Conservation (phyloP, 495 filamentous ascomycete species). For the Aspergillus ellipticus region DNA sequence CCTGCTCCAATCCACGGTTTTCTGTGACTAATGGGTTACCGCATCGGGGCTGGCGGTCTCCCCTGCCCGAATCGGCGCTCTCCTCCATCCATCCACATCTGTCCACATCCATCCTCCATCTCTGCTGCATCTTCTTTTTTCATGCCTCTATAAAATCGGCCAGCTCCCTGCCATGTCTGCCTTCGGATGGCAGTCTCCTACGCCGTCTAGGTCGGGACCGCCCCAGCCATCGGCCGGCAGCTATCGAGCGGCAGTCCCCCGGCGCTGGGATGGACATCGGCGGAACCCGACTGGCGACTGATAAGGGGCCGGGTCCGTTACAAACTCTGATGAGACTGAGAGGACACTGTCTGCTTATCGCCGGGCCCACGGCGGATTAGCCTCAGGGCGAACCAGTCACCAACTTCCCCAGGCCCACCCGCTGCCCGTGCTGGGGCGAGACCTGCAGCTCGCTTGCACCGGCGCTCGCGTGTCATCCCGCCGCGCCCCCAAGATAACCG, state of each 20-base stretch:
- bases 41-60: neutral
- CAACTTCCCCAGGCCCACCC: neutral
- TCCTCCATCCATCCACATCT: neutral
- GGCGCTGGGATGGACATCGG: neutral
- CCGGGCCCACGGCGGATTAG: neutral
- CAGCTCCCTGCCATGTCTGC: no score
- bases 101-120: no score
- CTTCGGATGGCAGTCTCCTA: no score
- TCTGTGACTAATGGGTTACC: constrained; percentile 2
- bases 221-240: neutral
- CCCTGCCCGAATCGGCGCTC: neutral
- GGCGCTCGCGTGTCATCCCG: neutral
- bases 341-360: neutral
- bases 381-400: neutral
- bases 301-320: neutral
- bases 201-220: neutral
- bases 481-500: constrained; percentile 11
- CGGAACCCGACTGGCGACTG: constrained; percentile 4
- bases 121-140: neutral
- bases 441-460: constrained; percentile 1
- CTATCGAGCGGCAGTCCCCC: neutral
- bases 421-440: neutral
- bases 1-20: neutral
- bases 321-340: no score
- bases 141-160: no score